Evolutionary conservation across 2,329 filamentous ascomycete species (phyloP), one percentile per base, ranked within the genome.

Genomic region (Massarina eburnea): DNA sequence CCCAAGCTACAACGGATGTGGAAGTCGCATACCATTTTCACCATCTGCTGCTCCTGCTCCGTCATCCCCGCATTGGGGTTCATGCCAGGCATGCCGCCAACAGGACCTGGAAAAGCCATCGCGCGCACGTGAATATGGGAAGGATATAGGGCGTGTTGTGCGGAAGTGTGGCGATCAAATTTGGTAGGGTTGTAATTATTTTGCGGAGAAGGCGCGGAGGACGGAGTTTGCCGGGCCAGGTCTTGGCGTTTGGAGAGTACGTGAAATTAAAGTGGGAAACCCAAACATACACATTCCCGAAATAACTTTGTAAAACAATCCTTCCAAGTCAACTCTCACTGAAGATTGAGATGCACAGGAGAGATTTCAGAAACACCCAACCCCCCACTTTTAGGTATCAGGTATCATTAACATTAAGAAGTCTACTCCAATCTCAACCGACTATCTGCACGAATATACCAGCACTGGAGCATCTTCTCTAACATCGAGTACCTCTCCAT

Each of bases 1-100:
- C 10, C 39, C 18, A 33, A n/a, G 21, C 20, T 8, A 24, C 33
- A 32, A 27, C 27, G 34, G 9, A 20, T 43, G 14, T 19, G 10
- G 17, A 14, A 30, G 27, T 6, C 27, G 35, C 66, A 42, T 64
- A 76, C 73, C 52, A 63, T 62, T 62, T 76, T 77, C 49, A 77
- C 72, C 71, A 76, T 76, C 53, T 73, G 68, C 60, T 72, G 68
- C 58, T 77, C 73, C 57, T 78, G 73, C 42, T 71, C 68, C 1
- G 62, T 64, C 63, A 71, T 67, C 38, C 69, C 69, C 7, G 65
- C 66, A 37, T 62, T 69, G 8, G 63, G 62, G 41, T 68, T 62
- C 61, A 64, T 58, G 33, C 54, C 52, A 4, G 59, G 62, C 52
- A 62, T 48, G 26, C 53, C 51, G 46, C 49, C 57, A n/a, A n/a